Percentiles rank a stretch among this genome's conserved stretches.
Evolutionary conservation across 192 early-diverging fungal genomes (phyloP).

Genomic region (Backusella tuberculispora): DNA sequence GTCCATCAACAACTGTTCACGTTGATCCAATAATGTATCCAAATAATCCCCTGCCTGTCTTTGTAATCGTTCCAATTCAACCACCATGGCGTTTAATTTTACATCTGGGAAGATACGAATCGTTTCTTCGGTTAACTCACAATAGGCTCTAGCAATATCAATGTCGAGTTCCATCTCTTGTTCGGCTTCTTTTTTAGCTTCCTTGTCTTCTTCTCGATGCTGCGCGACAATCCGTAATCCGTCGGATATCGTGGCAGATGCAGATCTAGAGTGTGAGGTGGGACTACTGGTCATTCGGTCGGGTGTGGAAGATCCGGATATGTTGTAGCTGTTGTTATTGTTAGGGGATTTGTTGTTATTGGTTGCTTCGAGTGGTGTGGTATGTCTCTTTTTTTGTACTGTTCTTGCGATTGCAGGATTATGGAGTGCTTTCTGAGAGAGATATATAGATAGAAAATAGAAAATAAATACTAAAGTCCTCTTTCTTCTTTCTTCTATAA

Average conservation of each 20-base stretch:
- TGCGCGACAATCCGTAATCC: neutral
- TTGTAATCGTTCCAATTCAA: slow-evolving; percentile 46
- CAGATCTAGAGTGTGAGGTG: neutral
- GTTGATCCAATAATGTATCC: slow-evolving; percentile 59
- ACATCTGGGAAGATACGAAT: slow-evolving; percentile 52
- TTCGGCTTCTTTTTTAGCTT: slow-evolving; percentile 21
- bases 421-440: no score
- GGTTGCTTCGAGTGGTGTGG: neutral
- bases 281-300: neutral
- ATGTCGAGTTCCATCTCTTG: slow-evolving; percentile 44
- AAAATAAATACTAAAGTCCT: no score
- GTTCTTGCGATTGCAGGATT: neutral
- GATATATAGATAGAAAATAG: no score
- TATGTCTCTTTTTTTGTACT: neutral
- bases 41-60: slow-evolving; percentile 58
- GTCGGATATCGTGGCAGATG: neutral
- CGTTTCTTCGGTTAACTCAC: slow-evolving; percentile 50
- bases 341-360: neutral
- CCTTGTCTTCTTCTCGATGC: neutral
- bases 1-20: slow-evolving; percentile 64
- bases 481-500: no score
- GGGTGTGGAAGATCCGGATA: neutral
- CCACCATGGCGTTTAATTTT: slow-evolving; percentile 53
- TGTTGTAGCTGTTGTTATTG: neutral
- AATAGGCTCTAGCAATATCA: slow-evolving; percentile 47